Conservation (phyloP, 148 eudicot species). For the Silene latifolia region DNA sequence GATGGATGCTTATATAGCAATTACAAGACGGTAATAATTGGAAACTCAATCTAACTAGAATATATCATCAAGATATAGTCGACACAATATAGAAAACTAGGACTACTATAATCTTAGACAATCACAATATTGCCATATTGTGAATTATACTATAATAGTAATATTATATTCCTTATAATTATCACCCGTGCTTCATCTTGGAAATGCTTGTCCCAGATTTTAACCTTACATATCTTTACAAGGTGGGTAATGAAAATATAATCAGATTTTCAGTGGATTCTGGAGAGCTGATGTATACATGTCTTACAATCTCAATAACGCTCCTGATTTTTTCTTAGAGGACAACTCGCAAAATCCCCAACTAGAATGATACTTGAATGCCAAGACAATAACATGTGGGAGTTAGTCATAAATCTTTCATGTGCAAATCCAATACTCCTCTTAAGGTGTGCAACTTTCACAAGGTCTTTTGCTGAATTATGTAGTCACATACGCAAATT, state of each 20-base stretch:
- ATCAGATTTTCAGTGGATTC: neutral
- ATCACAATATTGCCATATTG: no score
- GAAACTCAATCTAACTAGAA: no score
- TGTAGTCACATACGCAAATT: neutral
- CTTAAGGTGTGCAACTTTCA: neutral
- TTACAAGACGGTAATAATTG: no score
- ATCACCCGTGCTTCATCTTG: neutral
- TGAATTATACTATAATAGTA: no score
- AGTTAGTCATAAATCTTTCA: neutral
- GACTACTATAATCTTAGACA: no score
- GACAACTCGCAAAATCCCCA: neutral
- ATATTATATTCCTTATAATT: no score
- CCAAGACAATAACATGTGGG: no score
- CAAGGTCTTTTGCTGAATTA: neutral
- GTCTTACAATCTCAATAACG: neutral
- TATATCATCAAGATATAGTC: no score
- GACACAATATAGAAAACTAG: no score
- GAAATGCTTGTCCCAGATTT: neutral
- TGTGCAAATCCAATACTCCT: slow-evolving; percentile 1
- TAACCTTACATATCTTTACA: no score
- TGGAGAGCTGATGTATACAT: neutral
- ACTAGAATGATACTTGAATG: neutral
- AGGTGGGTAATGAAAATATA: neutral
- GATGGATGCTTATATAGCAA: no score
- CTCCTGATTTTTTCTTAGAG: neutral